Conservation (phyloP, 768 basidiomycete species). For the Tulasnella calospora region DNA sequence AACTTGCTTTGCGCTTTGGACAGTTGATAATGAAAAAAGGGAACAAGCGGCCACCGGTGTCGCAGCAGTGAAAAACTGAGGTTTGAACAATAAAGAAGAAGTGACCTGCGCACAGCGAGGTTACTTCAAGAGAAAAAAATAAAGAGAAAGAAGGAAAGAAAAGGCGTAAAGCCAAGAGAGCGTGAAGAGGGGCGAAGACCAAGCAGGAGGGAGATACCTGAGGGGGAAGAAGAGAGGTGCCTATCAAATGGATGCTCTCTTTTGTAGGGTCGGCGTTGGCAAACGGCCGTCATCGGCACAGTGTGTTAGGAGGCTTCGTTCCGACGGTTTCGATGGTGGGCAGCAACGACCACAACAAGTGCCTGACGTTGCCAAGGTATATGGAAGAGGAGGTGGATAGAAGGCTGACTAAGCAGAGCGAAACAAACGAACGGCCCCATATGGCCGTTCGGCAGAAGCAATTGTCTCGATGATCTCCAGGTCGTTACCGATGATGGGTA, state of each 20-base stretch:
- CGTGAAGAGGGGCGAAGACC: not conserved
- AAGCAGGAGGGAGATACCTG: not conserved
- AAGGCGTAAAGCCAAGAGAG: conserved; percentile 19
- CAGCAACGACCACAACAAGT: not conserved
- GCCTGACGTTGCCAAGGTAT: not conserved
- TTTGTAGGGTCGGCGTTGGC: not conserved
- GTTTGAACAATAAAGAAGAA: not conserved
- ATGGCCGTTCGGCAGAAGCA: not conserved
- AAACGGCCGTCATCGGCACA: not conserved
- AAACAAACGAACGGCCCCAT: not conserved
- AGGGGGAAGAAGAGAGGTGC: conserved; percentile 2
- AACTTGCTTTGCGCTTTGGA: not conserved
- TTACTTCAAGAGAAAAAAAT: not conserved
- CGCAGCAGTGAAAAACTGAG: not conserved
- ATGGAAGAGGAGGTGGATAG: not conserved
- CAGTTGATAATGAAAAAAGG: not conserved
- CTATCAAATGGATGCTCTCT: not conserved
- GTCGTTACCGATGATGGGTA: too few species aligned
- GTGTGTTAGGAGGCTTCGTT: not conserved
- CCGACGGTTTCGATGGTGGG: conserved; percentile 5
- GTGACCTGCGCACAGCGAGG: conserved; percentile 16
- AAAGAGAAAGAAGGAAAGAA: conserved; percentile 11
- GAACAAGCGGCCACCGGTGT: conserved; percentile 6
- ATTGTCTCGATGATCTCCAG: not conserved
- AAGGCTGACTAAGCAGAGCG: not conserved